Evolutionary conservation across 1,284 basidiomycete genomes (phyloP), one percentile per base, ranked within the genome.

Genomic region (Cystobasidium sp.): DNA sequence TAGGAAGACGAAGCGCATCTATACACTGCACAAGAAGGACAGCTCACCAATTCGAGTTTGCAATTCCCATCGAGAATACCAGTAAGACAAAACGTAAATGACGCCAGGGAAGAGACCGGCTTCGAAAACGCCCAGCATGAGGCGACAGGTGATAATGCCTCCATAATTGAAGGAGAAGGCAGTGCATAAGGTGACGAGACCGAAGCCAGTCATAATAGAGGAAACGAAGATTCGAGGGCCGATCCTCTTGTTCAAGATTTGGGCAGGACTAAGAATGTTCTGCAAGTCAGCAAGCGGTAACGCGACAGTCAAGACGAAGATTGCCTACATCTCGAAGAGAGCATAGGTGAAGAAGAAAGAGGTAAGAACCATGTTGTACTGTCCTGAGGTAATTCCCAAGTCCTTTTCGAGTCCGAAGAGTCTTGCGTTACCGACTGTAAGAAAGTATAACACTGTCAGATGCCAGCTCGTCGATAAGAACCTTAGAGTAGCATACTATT

Each of bases 61-160:
- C 64, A 69, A 61, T 47, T 69, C 68, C 46, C 55, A 69, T 59
- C 68, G 41, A 39, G 68, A 59, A 24, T 69, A 69, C 68, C 68
- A 69, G 37, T 61, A 61, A 6, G 68, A 59, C 20, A 69, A 37
- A 58, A 58, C 55, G 24, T 69, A 69, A 39, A 69, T 69, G 22
- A 58, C 55, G 3, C 68, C 68, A 14, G 68, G 68, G 68, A 69
- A 69, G 56, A 69, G 55, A 20, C 68, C 68, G 16, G 68, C 41
- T 24, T 69, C 68, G 68, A 61, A 58, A 6, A 69, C 10, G 37
- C 46, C 55, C n/a, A 59, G 43, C 24, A 51, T 61, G 43, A 69
- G 58, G 18, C 53, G 64, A 22, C 64, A 66, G 16, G 51, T 55
- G 6, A 66, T 53, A 18, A 66, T 66, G n/a, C 64, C 64, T 16